Base-by-base conservation (phyloP, 768 basidiomycete species). In the Lentinula sp. region DNA sequence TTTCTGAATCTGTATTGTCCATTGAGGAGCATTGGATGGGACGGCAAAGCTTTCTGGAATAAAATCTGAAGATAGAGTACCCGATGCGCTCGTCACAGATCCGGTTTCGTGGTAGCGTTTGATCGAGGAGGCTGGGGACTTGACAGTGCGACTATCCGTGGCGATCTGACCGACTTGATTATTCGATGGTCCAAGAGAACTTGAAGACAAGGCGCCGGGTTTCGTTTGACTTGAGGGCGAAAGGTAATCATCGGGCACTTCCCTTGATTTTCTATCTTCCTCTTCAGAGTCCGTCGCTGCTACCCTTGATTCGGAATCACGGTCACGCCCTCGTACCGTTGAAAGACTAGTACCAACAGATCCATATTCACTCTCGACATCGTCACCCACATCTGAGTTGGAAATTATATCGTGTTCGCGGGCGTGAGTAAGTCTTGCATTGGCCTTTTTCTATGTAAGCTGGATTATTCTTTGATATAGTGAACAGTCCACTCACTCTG, bases 1-100 rank as follows among this genome's bases (percentile, higher is more conserved):
- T 36, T 71, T 75, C 13, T 59, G 67, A 48, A 70, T 80, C 53
- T 83, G 74, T 51, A 85, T 71, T 7, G 67, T 68, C 79, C 79
- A 80, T 4, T 60, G 52, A 6, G 60, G 59, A 10, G 13, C 32
- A 51, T 43, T 65, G 1, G 43, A 37, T 15, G 57, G 58, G n/a
- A 61, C 51, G 3, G 61, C 50, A 43, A 56, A 49, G 18, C 43
- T 59, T 7, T 59, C 57, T 16, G 46, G 12, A 0, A 7, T 13
- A 28, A 43, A 48, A 2, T 59, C 57, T 23, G 45, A 16, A 36
- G 57, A 46, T 35, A 59, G 33, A n/a, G 57, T 36, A 9, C 43
- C 46, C 7, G 57, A 59, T 37, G 46, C 33, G 13, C 50, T 36
- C 50, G 12, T 28, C 56, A 41, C 37, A 3, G 35, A 20, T 8